Conservation (phyloP, 129 eudicot species). For the Flaveria ramosissima region DNA sequence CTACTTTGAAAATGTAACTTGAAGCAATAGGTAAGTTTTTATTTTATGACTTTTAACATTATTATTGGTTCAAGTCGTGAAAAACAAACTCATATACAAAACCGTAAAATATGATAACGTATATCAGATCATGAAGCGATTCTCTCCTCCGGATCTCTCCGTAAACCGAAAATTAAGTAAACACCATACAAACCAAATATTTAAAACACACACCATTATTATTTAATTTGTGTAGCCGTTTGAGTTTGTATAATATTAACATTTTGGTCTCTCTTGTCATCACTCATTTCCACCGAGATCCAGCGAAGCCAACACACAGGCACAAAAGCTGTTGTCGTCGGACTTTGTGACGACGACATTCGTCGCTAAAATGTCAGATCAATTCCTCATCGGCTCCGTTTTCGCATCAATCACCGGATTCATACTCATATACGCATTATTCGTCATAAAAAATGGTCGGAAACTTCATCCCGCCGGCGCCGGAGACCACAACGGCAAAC, state of each 20-base stretch:
- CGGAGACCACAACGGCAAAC: not conserved
- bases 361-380: constrained; percentile 42
- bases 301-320: constrained; percentile 14
- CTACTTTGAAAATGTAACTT: too few species aligned
- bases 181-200: too few species aligned
- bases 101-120: too few species aligned
- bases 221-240: not conserved
- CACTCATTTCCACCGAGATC: constrained; percentile 32
- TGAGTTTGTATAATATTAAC: not conserved
- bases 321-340: too few species aligned
- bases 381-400: constrained; percentile 7
- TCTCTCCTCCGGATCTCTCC: too few species aligned
- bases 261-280: not conserved
- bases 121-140: too few species aligned
- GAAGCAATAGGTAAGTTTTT: too few species aligned
- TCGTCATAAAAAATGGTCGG: constrained; percentile 28
- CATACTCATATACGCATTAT: constrained; percentile 26
- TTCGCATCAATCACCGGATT: constrained; percentile 39
- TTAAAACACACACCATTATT: too few species aligned
- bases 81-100: too few species aligned
- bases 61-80: too few species aligned
- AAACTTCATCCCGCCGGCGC: not conserved
- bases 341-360: constrained; percentile 23
- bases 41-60: too few species aligned
- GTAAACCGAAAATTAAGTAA: too few species aligned